phyloP scores from a whole-genome alignment of 176 grass and related monocot genomes.

The Cenchrus fungigraminus region DNA sequence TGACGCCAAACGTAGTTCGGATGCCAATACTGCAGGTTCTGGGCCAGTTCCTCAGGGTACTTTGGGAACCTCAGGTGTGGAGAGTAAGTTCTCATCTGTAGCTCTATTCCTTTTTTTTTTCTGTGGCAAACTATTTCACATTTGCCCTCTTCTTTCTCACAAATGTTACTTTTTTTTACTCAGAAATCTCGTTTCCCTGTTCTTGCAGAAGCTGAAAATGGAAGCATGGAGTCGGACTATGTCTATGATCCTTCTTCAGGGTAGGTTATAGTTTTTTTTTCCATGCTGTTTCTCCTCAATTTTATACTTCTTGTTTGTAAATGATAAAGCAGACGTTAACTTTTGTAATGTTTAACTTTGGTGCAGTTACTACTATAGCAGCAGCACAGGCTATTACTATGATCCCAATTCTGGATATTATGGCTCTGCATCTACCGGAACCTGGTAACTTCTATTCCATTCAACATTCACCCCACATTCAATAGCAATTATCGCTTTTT shows the following conservation, averaged over 20 bases:
- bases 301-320: neutral
- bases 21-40: constrained; percentile 45
- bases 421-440: constrained; percentile 79
- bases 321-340: neutral
- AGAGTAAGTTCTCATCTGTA: constrained; percentile 31
- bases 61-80: constrained; percentile 41
- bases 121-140: neutral
- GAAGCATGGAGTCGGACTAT: constrained; percentile 72
- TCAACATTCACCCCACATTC: neutral
- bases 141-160: neutral
- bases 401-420: constrained; percentile 75
- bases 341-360: constrained; percentile 28
- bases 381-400: constrained; percentile 88
- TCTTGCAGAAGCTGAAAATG: constrained; percentile 66
- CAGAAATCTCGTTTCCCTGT: constrained; percentile 12
- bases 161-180: constrained; percentile 13
- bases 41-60: constrained; percentile 37
- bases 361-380: constrained; percentile 93
- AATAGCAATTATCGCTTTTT: neutral
- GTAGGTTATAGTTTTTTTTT: constrained; percentile 51
- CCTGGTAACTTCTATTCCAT: constrained; percentile 61
- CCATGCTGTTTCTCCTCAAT: constrained; percentile 13
- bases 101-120: neutral
- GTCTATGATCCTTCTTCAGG: constrained; percentile 78
- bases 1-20: constrained; percentile 50